Conservation (phyloP, 1,284 basidiomycete species). For the Cutaneotrichosporon mucoides region DNA sequence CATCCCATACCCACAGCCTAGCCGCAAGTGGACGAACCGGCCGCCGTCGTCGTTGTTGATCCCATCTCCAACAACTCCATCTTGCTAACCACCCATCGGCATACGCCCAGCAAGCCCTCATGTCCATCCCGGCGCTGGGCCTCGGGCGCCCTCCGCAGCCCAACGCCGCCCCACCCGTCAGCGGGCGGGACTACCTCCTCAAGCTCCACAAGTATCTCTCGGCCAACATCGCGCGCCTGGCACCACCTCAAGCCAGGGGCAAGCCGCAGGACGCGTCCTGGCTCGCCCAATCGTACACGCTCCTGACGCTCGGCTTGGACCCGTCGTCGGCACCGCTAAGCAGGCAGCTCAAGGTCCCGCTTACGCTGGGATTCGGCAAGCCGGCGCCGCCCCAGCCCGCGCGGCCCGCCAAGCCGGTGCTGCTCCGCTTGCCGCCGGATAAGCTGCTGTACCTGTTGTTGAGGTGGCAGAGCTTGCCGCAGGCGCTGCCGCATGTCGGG, state of each 20-base stretch:
- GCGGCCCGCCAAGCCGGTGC: constrained; percentile 27
- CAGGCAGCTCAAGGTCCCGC: constrained; percentile 36
- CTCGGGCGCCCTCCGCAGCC: constrained; percentile 1
- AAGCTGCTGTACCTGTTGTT: constrained; percentile 45
- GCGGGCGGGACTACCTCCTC: constrained; percentile 37
- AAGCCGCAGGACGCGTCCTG: constrained; percentile 17
- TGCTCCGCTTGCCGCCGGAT: constrained; percentile 46
- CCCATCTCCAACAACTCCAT: neutral
- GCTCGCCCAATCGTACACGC: constrained; percentile 44
- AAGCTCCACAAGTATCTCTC: constrained; percentile 46
- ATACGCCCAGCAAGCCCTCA: neutral
- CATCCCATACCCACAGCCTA: too few species aligned
- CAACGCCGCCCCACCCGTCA: constrained; percentile 20
- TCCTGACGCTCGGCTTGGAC: constrained; percentile 47
- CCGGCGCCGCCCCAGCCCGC: constrained; percentile 15
- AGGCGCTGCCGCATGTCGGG: constrained; percentile 39
- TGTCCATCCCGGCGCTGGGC: neutral
- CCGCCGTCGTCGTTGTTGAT: neutral
- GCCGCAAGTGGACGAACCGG: too few species aligned
- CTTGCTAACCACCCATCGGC: neutral
- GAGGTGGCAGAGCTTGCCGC: constrained; percentile 42
- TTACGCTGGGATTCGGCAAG: constrained; percentile 43
- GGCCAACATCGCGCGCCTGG: constrained; percentile 40
- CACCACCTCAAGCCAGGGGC: constrained; percentile 20
- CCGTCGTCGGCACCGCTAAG: constrained; percentile 41